Evolutionary conservation across 306 rosid genomes (phyloP), one percentile per base, ranked within the genome.

Genomic region (Corylus heterophylla): DNA sequence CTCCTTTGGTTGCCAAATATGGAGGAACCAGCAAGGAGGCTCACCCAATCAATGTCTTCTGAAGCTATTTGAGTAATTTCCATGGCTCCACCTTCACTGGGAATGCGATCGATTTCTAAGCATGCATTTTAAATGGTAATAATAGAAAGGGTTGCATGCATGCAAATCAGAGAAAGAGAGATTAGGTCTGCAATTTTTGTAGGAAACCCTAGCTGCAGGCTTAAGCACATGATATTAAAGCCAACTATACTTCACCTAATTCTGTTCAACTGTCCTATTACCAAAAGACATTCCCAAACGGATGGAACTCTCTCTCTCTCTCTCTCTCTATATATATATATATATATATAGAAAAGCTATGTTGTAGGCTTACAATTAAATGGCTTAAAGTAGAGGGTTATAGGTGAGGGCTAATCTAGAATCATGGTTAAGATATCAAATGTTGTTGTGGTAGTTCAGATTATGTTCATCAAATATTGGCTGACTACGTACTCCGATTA

Each of bases 41-140:
- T 78, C 14, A 76, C 82, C 98, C 97, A 92, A 11, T 94, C 96
- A 52, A 89, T 42, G 72, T 67, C 72, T 42, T 67, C 72, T 42
- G 72, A 18, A 42, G 72, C 72, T n/a, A 42, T 3, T 42, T 67
- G 29, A 67, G 71, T 31, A 31, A 31, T 67, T 67, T 87, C 92
- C 92, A 92, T 81, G 39, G 68, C 3, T 7, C 54, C 29, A 9
- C 4, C 9, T 74, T 29, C 0, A 1, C 54, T 56, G 69, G 14
- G 37, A 10, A 44, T 17, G 39, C 25, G 55, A 42, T 70, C 25
- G 55, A 42, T 70, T 71, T 29, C 72, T 54, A 12, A 78, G 71
- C 14, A 61, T 35, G 20, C 25, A 22, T 22, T 22, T 9, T 63
- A 66, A 8, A 3, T 12, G 2, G 2, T 37, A 66, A 37, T 31